These are phyloP conservation scores for Gliomastix tumulicola DNA, from an alignment of 2,329 filamentous ascomycete genomes.

Conservation along the genomic window DNA sequence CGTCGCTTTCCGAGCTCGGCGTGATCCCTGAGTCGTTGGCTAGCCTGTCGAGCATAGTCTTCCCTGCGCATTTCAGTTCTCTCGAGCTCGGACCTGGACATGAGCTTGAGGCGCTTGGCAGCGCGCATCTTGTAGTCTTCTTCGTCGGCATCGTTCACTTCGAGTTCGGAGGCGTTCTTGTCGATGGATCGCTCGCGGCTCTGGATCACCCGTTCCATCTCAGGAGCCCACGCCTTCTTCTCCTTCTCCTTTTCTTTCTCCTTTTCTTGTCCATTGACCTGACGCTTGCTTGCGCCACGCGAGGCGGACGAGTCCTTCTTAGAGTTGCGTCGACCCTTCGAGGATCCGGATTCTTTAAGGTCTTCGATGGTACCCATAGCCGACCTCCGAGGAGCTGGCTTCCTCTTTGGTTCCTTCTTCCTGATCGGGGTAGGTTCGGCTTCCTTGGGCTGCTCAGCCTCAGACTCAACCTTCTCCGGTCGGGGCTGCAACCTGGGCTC, in stretches of 20 bases:
- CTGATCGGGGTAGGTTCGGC: conserved; percentile 16
- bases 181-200: conserved; percentile 33
- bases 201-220: conserved; percentile 35
- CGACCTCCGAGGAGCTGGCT: conserved; percentile 22
- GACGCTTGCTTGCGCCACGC: conserved; percentile 47
- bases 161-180: conserved; percentile 35
- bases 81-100: conserved; percentile 54
- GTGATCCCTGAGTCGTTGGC: conserved; percentile 59
- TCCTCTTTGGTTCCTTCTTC: conserved; percentile 16
- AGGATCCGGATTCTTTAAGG: conserved; percentile 40
- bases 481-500: conserved; percentile 8
- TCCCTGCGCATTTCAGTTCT: conserved; percentile 56
- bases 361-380: conserved; percentile 45
- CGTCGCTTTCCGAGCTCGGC: conserved; percentile 66
- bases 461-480: conserved; percentile 13
- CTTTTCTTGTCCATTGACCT: conserved; percentile 54
- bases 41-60: conserved; percentile 53
- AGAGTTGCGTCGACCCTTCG: conserved; percentile 42
- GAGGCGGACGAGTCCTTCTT: conserved; percentile 39
- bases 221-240: conserved; percentile 49
- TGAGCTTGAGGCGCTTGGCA: conserved; percentile 62
- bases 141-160: conserved; percentile 34
- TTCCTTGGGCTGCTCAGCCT: conserved; percentile 26
- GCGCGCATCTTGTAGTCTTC: conserved; percentile 45
- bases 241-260: conserved; percentile 61